Base-by-base conservation (phyloP, 1,139 yeast species). In the Sugiyamaella neomexicana region DNA sequence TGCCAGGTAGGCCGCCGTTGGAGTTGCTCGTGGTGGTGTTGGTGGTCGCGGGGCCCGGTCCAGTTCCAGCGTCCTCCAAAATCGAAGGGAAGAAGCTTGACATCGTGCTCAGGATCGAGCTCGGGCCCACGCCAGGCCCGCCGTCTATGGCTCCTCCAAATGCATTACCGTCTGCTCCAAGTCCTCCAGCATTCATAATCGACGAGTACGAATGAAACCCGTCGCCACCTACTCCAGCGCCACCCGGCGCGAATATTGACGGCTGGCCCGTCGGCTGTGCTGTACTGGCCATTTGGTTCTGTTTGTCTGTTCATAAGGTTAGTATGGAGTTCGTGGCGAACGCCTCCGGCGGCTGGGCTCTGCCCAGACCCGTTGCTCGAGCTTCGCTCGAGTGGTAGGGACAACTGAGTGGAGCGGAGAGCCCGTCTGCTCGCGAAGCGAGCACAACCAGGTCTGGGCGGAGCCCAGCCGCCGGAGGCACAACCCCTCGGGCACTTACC, bases 21-120 rank as follows among this genome's bases (percentile, higher is more conserved):
- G 38, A n/a, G n/a, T n/a, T n/a, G n/a, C n/a, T 34, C 2, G 38
- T 13, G 16, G 38, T n/a, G 2, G 38, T 7, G 34, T 15, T 23
- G n/a, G 46, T 48, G 27, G 46, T 7, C 27, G 25, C 25, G 5
- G 44, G 16, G 32, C 10, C 15, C 8, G 25, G 37, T 27, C 23
- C 29, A 1, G 20, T 15, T 27, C 25, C 37, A 29, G 25, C 47
- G 25, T 52, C 54, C 17, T 52, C 54, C 42, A 52, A 6, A 40
- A 52, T 52, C 20, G 49, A 34, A 2, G 54, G 54, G 43, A 52
- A 52, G 31, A 52, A 52, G 39, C 50, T 52, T 25, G 54, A 52
- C 20, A 43, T 50, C 10, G 53, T 32, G 13, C 46, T 41, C 34
- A 39, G 32, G 25, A 41, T 34, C n/a, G 52, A 44, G 47, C 39